phyloP scores from a whole-genome alignment of 2,329 filamentous ascomycete genomes.

The Zymoseptoria tritici region DNA sequence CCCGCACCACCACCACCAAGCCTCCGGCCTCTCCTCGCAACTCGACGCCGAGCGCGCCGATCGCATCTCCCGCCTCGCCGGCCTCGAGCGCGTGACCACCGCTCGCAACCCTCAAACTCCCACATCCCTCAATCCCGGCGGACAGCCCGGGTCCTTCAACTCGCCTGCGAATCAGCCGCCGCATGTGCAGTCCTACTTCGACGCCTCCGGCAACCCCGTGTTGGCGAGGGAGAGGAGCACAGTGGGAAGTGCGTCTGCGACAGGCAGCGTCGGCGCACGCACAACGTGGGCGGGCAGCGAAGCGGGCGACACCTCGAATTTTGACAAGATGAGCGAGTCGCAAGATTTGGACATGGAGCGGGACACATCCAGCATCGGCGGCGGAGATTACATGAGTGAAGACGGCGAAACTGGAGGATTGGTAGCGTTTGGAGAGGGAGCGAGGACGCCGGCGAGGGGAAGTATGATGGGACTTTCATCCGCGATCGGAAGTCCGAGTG shows the following conservation, averaged over 20 bases:
- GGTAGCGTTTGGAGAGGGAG: constrained; percentile 88
- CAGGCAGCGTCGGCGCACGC: constrained; percentile 64
- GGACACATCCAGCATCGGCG: constrained; percentile 58
- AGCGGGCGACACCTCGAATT: constrained; percentile 42
- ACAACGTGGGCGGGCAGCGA: constrained; percentile 64
- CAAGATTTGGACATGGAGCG: constrained; percentile 31
- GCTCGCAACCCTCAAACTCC: constrained; percentile 45
- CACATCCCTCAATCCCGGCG: constrained; percentile 35
- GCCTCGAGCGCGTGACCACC: constrained; percentile 82
- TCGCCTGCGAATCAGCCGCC: constrained; percentile 34
- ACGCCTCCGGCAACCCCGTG: constrained; percentile 59
- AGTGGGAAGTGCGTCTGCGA: constrained; percentile 83
- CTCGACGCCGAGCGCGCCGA: constrained; percentile 53
- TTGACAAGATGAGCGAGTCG: constrained; percentile 60
- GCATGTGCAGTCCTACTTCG: constrained; percentile 62
- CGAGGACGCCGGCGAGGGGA: constrained; percentile 47
- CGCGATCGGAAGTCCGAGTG: neutral
- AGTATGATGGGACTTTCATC: constrained; percentile 52
- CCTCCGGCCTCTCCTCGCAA: constrained; percentile 46
- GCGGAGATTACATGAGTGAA: constrained; percentile 59
- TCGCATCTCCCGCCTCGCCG: constrained; percentile 87
- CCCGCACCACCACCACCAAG: constrained; percentile 51
- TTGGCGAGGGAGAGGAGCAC: constrained; percentile 73
- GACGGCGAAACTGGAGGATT: constrained; percentile 61
- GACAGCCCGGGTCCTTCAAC: constrained; percentile 24